phyloP scores from a whole-genome alignment of 139 green algal species.

The Closterium sp. region DNA sequence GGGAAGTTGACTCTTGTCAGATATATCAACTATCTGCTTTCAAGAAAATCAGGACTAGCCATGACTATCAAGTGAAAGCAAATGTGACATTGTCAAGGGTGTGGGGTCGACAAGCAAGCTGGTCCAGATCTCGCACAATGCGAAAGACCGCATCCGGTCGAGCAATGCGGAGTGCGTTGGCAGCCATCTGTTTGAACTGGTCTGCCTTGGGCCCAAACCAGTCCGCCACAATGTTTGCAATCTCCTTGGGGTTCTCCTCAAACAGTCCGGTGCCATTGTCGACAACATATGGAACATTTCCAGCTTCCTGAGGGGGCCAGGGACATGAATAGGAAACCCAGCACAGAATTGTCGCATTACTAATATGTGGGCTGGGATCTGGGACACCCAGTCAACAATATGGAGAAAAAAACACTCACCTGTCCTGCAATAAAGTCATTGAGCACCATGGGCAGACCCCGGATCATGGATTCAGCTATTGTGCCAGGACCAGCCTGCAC shows the following conservation, averaged over 20 bases:
- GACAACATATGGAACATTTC: constrained; percentile 92
- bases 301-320: constrained; percentile 75
- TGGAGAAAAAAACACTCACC: constrained; percentile 2
- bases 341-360: too few species aligned
- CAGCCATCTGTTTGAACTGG: constrained; percentile 45
- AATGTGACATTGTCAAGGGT: not conserved
- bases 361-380: too few species aligned
- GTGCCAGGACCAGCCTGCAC: constrained; percentile 80
- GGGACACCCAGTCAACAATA: too few species aligned
- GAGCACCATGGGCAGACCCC: constrained; percentile 90
- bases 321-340: not conserved
- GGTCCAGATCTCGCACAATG: constrained; percentile 48
- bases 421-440: constrained; percentile 91
- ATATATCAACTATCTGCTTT: too few species aligned
- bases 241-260: constrained; percentile 66
- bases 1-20: too few species aligned
- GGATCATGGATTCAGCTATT: constrained; percentile 94
- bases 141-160: constrained; percentile 51
- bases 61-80: not conserved
- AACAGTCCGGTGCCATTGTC: constrained; percentile 63
- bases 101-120: not conserved
- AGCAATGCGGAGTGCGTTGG: constrained; percentile 28
- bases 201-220: constrained; percentile 54
- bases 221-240: constrained; percentile 61
- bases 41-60: too few species aligned